These are phyloP conservation scores for Aspergillus clavatus DNA, from an alignment of 2,329 filamentous ascomycete genomes.

Conservation along the genomic window DNA sequence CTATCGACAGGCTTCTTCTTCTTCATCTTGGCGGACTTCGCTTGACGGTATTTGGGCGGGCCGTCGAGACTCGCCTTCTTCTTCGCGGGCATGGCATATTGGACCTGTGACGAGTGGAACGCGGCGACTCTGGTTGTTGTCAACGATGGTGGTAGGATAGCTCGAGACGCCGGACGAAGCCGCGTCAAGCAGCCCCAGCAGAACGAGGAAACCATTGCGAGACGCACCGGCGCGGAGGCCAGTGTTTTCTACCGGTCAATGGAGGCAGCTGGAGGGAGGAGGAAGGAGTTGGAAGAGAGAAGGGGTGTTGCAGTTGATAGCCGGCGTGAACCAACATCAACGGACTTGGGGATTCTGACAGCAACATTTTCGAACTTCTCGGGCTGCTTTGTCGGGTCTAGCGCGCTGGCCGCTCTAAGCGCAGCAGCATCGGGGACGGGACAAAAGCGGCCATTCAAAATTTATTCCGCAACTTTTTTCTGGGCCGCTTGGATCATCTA, in stretches of 20 bases:
- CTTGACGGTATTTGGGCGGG: conserved; percentile 35
- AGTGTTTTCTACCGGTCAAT: conserved; percentile 27
- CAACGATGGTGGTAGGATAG: conserved; percentile 37
- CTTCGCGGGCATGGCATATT: conserved; percentile 41
- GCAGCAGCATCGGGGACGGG: conserved; percentile 11
- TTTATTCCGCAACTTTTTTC: conserved; percentile 31
- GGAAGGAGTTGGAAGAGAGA: conserved; percentile 10
- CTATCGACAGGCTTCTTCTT: conserved; percentile 40
- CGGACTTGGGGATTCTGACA: conserved; percentile 14
- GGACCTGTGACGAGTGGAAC: conserved; percentile 44
- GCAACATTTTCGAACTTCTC: conserved; percentile 21
- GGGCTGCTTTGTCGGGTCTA: conserved; percentile 19
- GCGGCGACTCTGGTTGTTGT: conserved; percentile 43
- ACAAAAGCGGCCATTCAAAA: conserved; percentile 25
- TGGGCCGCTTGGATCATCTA: conserved; percentile 14
- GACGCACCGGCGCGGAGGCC: conserved; percentile 29
- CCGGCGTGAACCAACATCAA: conserved; percentile 1
- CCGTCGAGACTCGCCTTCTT: conserved; percentile 42
- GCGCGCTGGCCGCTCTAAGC: conserved; percentile 19
- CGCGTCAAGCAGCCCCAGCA: conserved; percentile 57
- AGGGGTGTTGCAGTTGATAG: conserved; percentile 18
- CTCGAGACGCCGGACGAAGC: conserved; percentile 39
- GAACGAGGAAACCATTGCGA: conserved; percentile 52
- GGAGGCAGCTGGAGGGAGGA: conserved; percentile 13
- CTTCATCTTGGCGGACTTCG: conserved; percentile 42